These are phyloP conservation scores for Beauveria pseudobassiana DNA, from an alignment of 2,329 filamentous ascomycete genomes.

Conservation along the genomic window DNA sequence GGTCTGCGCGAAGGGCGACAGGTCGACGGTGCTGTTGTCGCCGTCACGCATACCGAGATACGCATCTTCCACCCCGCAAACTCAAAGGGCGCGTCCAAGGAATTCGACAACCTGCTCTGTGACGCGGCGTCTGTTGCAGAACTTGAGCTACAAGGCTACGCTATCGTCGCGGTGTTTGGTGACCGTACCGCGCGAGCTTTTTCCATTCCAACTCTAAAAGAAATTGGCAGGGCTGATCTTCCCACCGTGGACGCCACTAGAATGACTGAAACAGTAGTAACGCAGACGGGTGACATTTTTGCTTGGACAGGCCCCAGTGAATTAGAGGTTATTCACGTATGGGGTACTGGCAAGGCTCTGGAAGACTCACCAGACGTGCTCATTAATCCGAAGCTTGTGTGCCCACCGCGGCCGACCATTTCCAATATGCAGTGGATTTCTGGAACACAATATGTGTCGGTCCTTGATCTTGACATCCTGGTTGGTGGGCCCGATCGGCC, in stretches of 20 bases:
- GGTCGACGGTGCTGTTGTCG: slow-evolving; percentile 74
- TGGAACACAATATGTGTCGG: slow-evolving; percentile 84
- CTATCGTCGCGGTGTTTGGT: slow-evolving; percentile 76
- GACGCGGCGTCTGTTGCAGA: slow-evolving; percentile 72
- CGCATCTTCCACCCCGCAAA: slow-evolving; percentile 81
- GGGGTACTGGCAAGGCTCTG: slow-evolving; percentile 64
- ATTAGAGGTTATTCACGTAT: slow-evolving; percentile 73
- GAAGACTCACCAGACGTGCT: slow-evolving; percentile 63
- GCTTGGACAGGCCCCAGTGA: slow-evolving; percentile 87
- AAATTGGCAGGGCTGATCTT: slow-evolving; percentile 64
- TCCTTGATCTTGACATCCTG: slow-evolving; percentile 78
- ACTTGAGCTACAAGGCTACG: slow-evolving; percentile 66
- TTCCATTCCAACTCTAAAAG: slow-evolving; percentile 80
- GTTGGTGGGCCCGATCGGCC: slow-evolving; percentile 86
- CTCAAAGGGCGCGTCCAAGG: slow-evolving; percentile 84
- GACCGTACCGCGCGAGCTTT: slow-evolving; percentile 75
- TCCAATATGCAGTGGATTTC: slow-evolving; percentile 95
- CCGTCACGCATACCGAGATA: slow-evolving; percentile 61
- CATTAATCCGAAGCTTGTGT: slow-evolving; percentile 65
- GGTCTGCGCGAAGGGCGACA: slow-evolving; percentile 66
- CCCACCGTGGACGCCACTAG: slow-evolving; percentile 66
- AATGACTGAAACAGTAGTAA: slow-evolving; percentile 62
- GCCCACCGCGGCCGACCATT: slow-evolving; percentile 82
- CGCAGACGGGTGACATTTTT: slow-evolving; percentile 72
- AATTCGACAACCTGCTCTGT: slow-evolving; percentile 77